Evolutionary conservation across 768 basidiomycete genomes (phyloP), one percentile per base, ranked within the genome.

Genomic region (Boletus sp.): DNA sequence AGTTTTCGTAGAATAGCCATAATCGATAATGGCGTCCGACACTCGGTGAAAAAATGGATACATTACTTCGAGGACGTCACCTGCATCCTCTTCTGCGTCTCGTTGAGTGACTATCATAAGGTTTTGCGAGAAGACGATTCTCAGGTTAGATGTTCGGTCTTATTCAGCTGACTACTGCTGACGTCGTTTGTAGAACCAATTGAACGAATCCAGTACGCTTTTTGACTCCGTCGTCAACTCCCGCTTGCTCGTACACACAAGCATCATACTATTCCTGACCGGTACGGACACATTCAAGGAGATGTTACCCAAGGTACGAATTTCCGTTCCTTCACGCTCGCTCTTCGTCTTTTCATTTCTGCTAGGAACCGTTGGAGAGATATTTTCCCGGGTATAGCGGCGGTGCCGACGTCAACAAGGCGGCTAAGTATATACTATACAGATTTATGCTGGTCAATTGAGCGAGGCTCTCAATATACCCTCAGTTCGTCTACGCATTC

Each of bases 231-330:
- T 57, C 7, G 47, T 24, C 54, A 36, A 45, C 29, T 57, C 47
- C 3, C 20, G 11, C 33, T 9, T 41, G 55, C 33, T 57, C 48
- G 4, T 15, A 24, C 42, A 5, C 30, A 24, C 55, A 3, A 48
- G 30, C 15, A 1, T 57, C 29, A 50, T 50, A 18, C 41, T 58
- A 7, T 20, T 50, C 8, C 41, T 58, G 20, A 57, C 54, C 14
- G 14, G 49, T 33, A 11, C 50, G 8, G 57, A 39, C 1, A 3
- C 9, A 8, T 56, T 58, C 41, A 30, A 39, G 14, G 29, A 33
- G 47, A 58, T 56, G 36, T 48, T 54, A 30, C 35, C 32, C 37
- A 41, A 54, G 47, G 56, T 58, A 20, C 29, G 30, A 14, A 15
- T n/a, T 32, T 24, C 12, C 18, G 12, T 32, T 39, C 32, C 20